Base-by-base conservation (phyloP, 257 asterid genomes). In the Perilla frutescens region DNA sequence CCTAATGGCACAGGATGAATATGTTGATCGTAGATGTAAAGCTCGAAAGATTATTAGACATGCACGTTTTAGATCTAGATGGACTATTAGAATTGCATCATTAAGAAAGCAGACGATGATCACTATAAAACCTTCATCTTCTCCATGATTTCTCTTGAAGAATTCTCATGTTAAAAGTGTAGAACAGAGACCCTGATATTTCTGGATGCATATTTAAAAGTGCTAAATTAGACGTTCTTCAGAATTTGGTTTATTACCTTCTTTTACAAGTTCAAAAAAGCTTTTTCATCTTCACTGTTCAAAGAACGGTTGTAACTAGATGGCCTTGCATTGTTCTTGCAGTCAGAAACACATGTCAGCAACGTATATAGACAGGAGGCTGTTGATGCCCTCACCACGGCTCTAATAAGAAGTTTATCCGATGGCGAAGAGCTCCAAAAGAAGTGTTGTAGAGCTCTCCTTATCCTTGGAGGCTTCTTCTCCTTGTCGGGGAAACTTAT, bases 401-500 rank as follows among this genome's bases (percentile, higher is more conserved):
- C 90, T 62, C 84, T 91, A 14, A 87, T 80, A 69, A 78, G 76
- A 51, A 85, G 96, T 86, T 85, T 85, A 74, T 73, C 71, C 0
- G 81, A 88, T 77, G 83, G 81, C 70, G 83, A 82, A 68, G 79
- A 68, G 58, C 70, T 79, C 31, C 74, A 75, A 73, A 85, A 77
- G 37, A 84, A 81, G 77, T 89, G 97, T 78, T 86, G 83, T 68
- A 82, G 81, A 73, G 89, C 90, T 43, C 96, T 91, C 79, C 86
- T 91, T 53, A 73, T 86, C 54, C 83, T 91, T 2, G 97, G 97
- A 71, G 96, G 96, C 70, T 72, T 81, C 84, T 87, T 90, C 80
- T 90, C 97, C 3, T 83, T 79, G 14, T 83, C 86, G 2, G 96
- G 96, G 67, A 92, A 91, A 78, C 86, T 90, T 58, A 88, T 90